Base-by-base conservation (phyloP, 176 grass and related monocot species). In the Raddia distichophylla region DNA sequence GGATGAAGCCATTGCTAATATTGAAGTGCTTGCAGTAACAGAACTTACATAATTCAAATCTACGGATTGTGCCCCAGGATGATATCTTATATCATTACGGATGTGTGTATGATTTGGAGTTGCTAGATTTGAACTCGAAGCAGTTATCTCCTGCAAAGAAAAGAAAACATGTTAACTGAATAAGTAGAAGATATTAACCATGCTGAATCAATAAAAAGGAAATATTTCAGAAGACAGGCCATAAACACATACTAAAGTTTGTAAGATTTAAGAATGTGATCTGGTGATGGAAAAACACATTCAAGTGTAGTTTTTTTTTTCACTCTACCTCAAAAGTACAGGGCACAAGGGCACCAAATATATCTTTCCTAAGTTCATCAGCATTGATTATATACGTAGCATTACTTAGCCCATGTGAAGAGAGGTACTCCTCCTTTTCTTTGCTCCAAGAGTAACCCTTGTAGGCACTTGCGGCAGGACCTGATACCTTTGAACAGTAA, bases 381-480 rank as follows among this genome's bases (percentile, higher is more conserved):
- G 87, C 87, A 85, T 66, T 86, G 63, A 94, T 82, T 46, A 78
- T 81, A 60, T 92, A 97, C 48, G 85, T 64, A 79, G 91, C 87
- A 84, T 89, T 85, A 58, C 66, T 87, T 18, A 94, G 47, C 62
- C 91, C 94, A 73, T 15, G 67, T 22, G 91, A 87, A 82, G 86
- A 67, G 57, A 94, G 66, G 20, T 88, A 92, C 53, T 92, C 80
- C 82, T 90, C 94, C 79, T 84, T 94, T 87, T 92, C 83, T 89
- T 79, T 94, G 68, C 32, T 85, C 81, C 91, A 97, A 69, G 44
- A 60, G 42, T 51, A 68, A 81, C 91, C 89, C 81, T 97, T 97
- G 79, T 90, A 94, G 62, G 86, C 94, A 91, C 94, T 97, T 53
- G 91, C 89, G 82, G 89, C 73, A 85, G 91, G 91, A 75, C 87